phyloP scores from a whole-genome alignment of 2,329 filamentous ascomycete species.

The Alternaria arbusti region DNA sequence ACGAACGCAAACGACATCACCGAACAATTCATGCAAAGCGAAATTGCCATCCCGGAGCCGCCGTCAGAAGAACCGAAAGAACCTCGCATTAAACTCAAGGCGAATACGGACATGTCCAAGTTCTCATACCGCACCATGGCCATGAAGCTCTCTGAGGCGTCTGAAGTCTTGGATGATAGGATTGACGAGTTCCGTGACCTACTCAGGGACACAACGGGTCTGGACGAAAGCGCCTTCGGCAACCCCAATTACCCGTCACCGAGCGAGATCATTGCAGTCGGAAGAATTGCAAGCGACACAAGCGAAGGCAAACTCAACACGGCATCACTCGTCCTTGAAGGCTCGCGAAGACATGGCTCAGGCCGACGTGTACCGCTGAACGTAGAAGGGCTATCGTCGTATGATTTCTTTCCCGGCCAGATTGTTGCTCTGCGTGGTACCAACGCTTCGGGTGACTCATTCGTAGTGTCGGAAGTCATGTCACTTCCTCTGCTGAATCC shows the following conservation, averaged over 20 bases:
- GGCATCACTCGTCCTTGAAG: constrained; percentile 86
- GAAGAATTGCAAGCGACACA: constrained; percentile 87
- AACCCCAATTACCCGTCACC: constrained; percentile 86
- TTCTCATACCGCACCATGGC: constrained; percentile 90
- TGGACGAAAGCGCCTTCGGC: constrained; percentile 83
- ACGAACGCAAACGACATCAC: constrained; percentile 79
- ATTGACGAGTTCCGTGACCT: constrained; percentile 87
- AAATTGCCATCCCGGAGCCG: constrained; percentile 70
- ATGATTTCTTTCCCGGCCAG: constrained; percentile 92
- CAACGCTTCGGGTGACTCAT: constrained; percentile 85
- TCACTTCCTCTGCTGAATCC: constrained; percentile 75
- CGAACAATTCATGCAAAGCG: constrained; percentile 77
- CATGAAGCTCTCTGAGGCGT: constrained; percentile 92
- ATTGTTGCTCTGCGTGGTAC: constrained; percentile 86
- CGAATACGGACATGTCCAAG: constrained; percentile 88
- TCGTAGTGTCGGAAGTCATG: constrained; percentile 79
- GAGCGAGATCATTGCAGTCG: constrained; percentile 85
- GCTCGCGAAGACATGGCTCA: constrained; percentile 80
- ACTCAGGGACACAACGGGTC: constrained; percentile 73
- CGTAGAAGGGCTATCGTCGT: constrained; percentile 70
- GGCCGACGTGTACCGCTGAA: constrained; percentile 83
- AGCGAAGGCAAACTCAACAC: constrained; percentile 85
- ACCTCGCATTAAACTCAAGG: constrained; percentile 81
- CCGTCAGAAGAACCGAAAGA: constrained; percentile 76
- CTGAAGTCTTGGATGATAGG: constrained; percentile 90